phyloP scores from a whole-genome alignment of 352 stramenopile genomes.

The Globisporangium sylvaticum region DNA sequence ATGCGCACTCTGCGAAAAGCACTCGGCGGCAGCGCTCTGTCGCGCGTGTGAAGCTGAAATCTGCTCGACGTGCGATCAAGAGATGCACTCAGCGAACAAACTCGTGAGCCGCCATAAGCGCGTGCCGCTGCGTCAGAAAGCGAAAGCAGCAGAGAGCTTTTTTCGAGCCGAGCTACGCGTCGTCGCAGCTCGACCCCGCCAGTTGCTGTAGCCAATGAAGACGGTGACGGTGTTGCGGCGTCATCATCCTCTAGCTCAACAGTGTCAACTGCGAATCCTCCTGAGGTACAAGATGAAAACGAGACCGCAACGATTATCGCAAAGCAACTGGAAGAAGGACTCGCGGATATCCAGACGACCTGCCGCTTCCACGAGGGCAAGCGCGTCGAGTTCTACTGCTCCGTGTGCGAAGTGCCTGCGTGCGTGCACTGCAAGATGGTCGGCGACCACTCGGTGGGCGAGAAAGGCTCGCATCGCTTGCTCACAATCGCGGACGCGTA shows the following conservation, averaged over 20 bases:
- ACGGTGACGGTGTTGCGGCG: background rate
- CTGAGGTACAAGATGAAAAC: slow-evolving; percentile 22
- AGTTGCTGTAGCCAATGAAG: slow-evolving; percentile 9
- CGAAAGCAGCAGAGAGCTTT: slow-evolving; percentile 3
- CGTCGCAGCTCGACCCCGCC: slow-evolving; percentile 36
- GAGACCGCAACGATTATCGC: slow-evolving; percentile 25
- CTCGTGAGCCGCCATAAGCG: slow-evolving; percentile 69
- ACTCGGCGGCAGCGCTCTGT: slow-evolving; percentile 44
- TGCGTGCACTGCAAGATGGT: slow-evolving; percentile 84
- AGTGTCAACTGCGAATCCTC: background rate
- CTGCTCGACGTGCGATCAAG: slow-evolving; percentile 59
- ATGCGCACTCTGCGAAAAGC: slow-evolving; percentile 66
- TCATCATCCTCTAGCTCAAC: background rate
- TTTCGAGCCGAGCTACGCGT: slow-evolving; percentile 13
- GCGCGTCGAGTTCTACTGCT: slow-evolving; percentile 76
- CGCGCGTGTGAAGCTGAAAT: slow-evolving; percentile 64
- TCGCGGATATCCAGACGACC: slow-evolving; percentile 24
- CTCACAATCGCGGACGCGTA: slow-evolving; percentile 64
- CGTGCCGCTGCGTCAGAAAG: slow-evolving; percentile 21
- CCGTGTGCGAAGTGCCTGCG: slow-evolving; percentile 48
- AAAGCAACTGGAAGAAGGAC: slow-evolving; percentile 46
- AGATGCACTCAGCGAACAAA: slow-evolving; percentile 81
- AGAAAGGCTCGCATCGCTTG: slow-evolving; percentile 68
- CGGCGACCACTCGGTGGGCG: slow-evolving; percentile 72
- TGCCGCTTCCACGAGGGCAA: slow-evolving; percentile 51